These are phyloP conservation scores for Metschnikowia dekortorum DNA, from an alignment of 805 yeast genomes.

Conservation along the genomic window DNA sequence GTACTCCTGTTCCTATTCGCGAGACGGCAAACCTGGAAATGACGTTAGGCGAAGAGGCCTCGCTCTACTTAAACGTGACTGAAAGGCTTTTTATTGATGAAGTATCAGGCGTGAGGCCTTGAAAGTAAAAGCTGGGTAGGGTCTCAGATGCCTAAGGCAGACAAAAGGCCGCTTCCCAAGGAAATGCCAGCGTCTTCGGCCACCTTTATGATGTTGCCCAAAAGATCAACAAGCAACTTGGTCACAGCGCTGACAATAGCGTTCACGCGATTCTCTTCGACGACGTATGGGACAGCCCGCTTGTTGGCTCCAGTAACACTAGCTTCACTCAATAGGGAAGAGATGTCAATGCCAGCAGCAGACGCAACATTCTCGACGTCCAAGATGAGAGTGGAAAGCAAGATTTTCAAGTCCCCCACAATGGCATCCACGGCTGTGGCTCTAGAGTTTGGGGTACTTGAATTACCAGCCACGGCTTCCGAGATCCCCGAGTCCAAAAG, in stretches of 20 bases:
- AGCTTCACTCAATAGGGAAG: conserved; percentile 2
- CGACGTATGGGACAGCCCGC: neutral
- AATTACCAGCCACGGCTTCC: neutral
- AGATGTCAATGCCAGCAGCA: conserved; percentile 7
- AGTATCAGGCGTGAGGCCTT: neutral
- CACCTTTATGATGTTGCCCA: conserved; percentile 4
- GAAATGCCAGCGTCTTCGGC: conserved; percentile 4
- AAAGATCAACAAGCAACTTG: conserved; percentile 4
- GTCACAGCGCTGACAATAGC: conserved; percentile 2
- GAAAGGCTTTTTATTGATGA: neutral
- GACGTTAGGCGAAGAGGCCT: no score
- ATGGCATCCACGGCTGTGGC: neutral
- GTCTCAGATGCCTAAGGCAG: conserved; percentile 3
- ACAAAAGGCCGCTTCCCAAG: conserved; percentile 6
- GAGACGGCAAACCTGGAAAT: neutral
- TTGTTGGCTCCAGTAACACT: neutral
- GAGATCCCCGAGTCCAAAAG: neutral
- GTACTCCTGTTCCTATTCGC: neutral
- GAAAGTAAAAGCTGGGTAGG: neutral
- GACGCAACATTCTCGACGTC: conserved; percentile 9
- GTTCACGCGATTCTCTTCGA: neutral
- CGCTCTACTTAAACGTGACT: no score
- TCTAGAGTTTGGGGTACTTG: neutral
- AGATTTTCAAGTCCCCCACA: conserved; percentile 1
- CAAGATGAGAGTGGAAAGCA: conserved; percentile 3